Percentiles rank a stretch among this genome's conserved stretches.
These are phyloP conservation scores for Ichthyophonus hoferi DNA, from an alignment of 208 protist species.

Conservation along the genomic window DNA sequence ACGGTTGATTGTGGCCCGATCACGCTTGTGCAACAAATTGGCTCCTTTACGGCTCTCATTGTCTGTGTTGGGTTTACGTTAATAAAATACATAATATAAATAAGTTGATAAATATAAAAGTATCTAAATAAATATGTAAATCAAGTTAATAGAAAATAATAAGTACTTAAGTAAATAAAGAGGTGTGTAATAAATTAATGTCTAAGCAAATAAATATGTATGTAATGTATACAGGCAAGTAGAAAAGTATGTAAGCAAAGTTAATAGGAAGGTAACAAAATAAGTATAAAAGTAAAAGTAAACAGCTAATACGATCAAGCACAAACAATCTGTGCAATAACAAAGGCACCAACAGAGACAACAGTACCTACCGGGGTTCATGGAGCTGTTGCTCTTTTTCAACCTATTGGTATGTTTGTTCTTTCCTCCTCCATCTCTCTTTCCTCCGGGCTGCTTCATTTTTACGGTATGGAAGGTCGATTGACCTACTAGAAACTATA, in stretches of 20 bases:
- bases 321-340: no score
- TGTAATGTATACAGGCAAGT: no score
- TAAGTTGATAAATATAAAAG: not conserved
- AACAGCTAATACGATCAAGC: no score
- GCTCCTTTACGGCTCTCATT: not conserved
- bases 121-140: not conserved
- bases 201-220: not conserved
- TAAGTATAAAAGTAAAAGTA: no score
- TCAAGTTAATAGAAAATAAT: not conserved
- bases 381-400: not conserved
- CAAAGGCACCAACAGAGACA: no score
- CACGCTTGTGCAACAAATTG: not conserved
- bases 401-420: not conserved
- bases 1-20: conserved; percentile 41
- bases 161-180: not conserved
- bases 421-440: not conserved
- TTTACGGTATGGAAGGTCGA: no score
- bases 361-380: conserved; percentile 6
- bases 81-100: not conserved
- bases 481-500: no score
- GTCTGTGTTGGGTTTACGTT: not conserved
- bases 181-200: not conserved
- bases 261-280: no score
- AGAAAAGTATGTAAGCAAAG: no score
- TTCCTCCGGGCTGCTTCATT: not conserved